Evolutionary conservation across 257 asterid species (phyloP), one percentile per base, ranked within the genome.

Genomic region (Marsdenia floribunda): DNA sequence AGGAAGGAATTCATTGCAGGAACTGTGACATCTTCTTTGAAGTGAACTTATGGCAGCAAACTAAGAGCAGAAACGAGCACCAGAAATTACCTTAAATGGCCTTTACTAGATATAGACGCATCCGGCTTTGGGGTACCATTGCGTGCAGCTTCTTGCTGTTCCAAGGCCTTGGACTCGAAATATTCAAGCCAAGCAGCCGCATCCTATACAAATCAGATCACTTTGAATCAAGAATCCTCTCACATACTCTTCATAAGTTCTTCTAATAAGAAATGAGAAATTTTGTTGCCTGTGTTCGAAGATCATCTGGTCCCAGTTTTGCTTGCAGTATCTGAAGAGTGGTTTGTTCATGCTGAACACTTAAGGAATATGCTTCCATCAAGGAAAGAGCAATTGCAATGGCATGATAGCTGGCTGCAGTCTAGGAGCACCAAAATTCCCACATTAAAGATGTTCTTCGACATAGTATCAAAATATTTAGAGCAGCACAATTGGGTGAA

Each of bases 141-240:
- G 38, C 93, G 90, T 15, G 92, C 92, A 60, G 97, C 93, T 88
- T 89, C 97, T 83, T 91, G 97, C 84, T 91, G 97, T 84, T 91
- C 97, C 82, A 89, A 80, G 66, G 97, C 96, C 82, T 89, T 91
- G 65, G 97, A 91, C 82, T 91, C 97, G 7, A 91, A 91, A 79
- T 91, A 91, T 76, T 91, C 97, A 58, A 91, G 91, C 97, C 97
- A 91, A 72, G 97, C 97, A 72, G 97, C 93, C 35, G 97, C 97
- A 83, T 89, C 96, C 97, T 91, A 64, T 16, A 78, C 49, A 81
- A 71, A 77, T 38, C 69, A 70, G 63, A 81, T 52, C 70, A 75
- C 42, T 73, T 68, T 76, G 68, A 72, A 81, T 76, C 79, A 55
- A 75, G 73, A 80, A 68, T 44, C 74, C 75, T 73, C 72, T 49